Evolutionary conservation across 257 asterid species (phyloP), one percentile per base, ranked within the genome.

Genomic region (Solanum dulcamara): DNA sequence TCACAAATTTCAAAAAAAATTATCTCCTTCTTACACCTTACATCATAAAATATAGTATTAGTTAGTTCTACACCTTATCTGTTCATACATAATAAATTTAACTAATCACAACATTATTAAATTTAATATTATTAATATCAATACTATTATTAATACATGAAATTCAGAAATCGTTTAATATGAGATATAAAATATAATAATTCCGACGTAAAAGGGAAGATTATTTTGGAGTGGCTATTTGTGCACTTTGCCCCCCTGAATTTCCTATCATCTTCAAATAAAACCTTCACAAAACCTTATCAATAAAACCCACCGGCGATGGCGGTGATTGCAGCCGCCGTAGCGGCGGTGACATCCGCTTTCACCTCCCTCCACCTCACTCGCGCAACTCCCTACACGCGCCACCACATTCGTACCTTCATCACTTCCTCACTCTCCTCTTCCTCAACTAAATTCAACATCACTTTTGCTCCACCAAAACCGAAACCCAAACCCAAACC

Each of bases 301-400:
- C 80, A 84, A 75, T 60, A 38, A 57, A 22, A 44, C 10, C 66
- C 38, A 9, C 55, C 59, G 6, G 22, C 60, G n/a, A 88, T 95
- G 98, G 93, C 97, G 87, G 94, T 97, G 87, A 88, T 93, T 72
- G 91, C 92, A 85, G 93, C 94, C 66, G 98, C 91, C 0, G 87
- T 67, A 22, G 90, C 89, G 24, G 90, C 89, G 55, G 89, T 88
- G 71, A 85, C 97, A 82, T 60, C 92, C 48, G 98, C 97, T 17
- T 92, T 92, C 87, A 86, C 93, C 24, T 84, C 91, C 62, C 87
- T 90, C 88, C 86, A 89, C 86, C 89, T 92, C 74, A 68, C 88
- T 4, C 88, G 89, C 67, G 50, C 84, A 79, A 30, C 40, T 48
- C 20, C 83, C 11, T 10, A 79, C 86, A 89, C 91, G 81, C 92